These are phyloP conservation scores for Pleurotus platypus DNA, from an alignment of 768 basidiomycete genomes.

Conservation along the genomic window DNA sequence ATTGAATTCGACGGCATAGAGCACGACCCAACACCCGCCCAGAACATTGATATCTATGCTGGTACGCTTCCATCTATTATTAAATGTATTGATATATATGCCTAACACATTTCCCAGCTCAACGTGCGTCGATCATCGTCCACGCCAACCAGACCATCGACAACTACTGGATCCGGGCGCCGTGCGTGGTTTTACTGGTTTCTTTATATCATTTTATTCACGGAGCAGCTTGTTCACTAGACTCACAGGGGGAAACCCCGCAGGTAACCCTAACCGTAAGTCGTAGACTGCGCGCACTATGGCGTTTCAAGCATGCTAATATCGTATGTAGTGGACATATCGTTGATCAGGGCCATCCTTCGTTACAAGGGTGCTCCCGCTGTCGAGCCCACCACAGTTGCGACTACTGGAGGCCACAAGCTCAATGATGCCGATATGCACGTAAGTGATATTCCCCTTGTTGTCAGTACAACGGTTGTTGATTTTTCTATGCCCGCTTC, in stretches of 20 bases:
- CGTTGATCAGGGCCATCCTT: conserved; percentile 32
- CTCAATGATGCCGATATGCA: conserved; percentile 25
- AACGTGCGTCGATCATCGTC: conserved; percentile 33
- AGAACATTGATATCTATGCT: conserved; percentile 39
- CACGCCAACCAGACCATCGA: conserved; percentile 36
- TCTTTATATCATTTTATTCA: not conserved
- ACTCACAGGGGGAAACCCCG: conserved; percentile 19
- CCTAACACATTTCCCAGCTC: conserved; percentile 17
- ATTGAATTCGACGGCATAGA: conserved; percentile 40
- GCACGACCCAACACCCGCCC: conserved; percentile 33
- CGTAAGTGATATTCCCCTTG: conserved; percentile 12
- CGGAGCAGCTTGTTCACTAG: conserved; percentile 6
- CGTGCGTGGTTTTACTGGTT: conserved; percentile 11
- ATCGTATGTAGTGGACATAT: conserved; percentile 15
- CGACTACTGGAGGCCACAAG: conserved; percentile 16
- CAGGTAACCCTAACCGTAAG: conserved; percentile 23
- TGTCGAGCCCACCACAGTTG: conserved; percentile 26
- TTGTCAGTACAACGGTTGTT: no score
- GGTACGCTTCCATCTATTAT: conserved; percentile 14
- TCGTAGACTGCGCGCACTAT: not conserved
- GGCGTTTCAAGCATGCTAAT: no score
- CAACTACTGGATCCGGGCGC: conserved; percentile 43
- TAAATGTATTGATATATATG: not conserved
- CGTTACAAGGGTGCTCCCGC: conserved; percentile 31
- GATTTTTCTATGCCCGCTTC: no score